A percentile compares a stretch with the other conserved stretches of the same genome.
These are phyloP conservation scores for Geotrichum carabidarum DNA, from an alignment of 1,139 yeast genomes.

Conservation along the genomic window DNA sequence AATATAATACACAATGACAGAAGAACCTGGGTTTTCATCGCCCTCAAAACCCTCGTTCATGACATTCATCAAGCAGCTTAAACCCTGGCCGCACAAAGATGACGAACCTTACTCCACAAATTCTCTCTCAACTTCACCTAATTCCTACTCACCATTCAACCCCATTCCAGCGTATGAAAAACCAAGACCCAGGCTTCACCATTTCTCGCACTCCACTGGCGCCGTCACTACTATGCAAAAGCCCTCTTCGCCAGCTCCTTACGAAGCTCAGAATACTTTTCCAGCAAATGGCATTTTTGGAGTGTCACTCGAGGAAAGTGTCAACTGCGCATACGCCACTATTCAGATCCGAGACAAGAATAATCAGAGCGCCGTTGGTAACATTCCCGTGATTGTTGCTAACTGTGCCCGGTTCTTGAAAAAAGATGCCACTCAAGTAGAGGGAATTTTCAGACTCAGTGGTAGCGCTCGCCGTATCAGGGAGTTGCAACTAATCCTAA, in stretches of 20 bases:
- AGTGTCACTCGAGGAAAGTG: slow-evolving; percentile 65
- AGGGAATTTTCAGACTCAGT: slow-evolving; percentile 90
- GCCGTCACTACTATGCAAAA: slow-evolving; percentile 22
- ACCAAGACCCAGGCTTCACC: slow-evolving; percentile 30
- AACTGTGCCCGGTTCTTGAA: slow-evolving; percentile 87
- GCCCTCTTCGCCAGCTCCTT: slow-evolving; percentile 2
- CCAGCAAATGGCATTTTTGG: slow-evolving; percentile 62
- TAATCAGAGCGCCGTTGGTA: slow-evolving; percentile 44
- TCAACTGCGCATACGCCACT: slow-evolving; percentile 54
- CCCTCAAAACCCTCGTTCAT: slow-evolving; percentile 37
- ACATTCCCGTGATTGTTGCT: slow-evolving; percentile 81
- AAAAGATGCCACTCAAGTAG: slow-evolving; percentile 52
- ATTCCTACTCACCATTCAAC: not conserved
- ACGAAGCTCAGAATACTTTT: not conserved
- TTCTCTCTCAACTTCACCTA: slow-evolving; percentile 8
- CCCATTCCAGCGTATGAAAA: slow-evolving; percentile 8
- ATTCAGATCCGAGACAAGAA: no score
- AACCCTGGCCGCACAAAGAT: slow-evolving; percentile 27
- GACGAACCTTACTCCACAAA: slow-evolving; percentile 16
- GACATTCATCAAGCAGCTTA: slow-evolving; percentile 45
- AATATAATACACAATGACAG: no score
- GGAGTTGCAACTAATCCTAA: slow-evolving; percentile 76
- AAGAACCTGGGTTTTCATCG: slow-evolving; percentile 28
- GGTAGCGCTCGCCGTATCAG: slow-evolving; percentile 91
- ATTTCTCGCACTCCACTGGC: slow-evolving; percentile 32